A percentile compares a stretch with the other conserved stretches of the same genome.
Conservation (phyloP, 2,329 filamentous ascomycete genomes). For the Diplocarpon mali region DNA sequence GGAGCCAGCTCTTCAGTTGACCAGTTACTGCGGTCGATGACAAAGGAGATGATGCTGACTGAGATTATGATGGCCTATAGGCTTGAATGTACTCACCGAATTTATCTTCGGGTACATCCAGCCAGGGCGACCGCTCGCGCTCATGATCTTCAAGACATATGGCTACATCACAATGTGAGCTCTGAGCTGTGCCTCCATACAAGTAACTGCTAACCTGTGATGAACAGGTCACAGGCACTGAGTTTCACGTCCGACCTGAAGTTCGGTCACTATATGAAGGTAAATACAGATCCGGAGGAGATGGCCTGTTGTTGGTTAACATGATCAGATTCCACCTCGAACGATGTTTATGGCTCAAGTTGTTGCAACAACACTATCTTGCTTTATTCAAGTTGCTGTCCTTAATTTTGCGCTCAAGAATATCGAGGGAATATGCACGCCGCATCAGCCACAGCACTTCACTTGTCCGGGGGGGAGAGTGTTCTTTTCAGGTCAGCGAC, state of each 20-base stretch:
- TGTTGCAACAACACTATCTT: constrained; percentile 39
- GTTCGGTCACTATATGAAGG: not conserved
- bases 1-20: no score
- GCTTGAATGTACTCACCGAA: constrained; percentile 59
- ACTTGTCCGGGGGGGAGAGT: constrained; percentile 46
- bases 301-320: constrained; percentile 34
- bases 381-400: constrained; percentile 41
- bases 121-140: constrained; percentile 51
- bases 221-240: no score
- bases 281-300: no score
- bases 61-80: constrained; percentile 33
- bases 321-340: constrained; percentile 31
- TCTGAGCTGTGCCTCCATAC: no score
- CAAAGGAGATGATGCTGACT: constrained; percentile 47
- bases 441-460: constrained; percentile 39
- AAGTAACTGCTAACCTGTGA: no score
- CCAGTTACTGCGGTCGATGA: no score
- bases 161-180: constrained; percentile 43
- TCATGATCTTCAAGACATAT: constrained; percentile 72
- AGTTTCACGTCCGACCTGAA: constrained; percentile 9
- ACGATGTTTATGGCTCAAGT: constrained; percentile 34
- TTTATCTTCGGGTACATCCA: constrained; percentile 65
- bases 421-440: constrained; percentile 55
- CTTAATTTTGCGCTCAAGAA: constrained; percentile 48
- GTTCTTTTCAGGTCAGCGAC: not conserved